Percentiles rank a stretch among this genome's conserved stretches.
These are phyloP conservation scores for Bolboschoenus planiculmis DNA, from an alignment of 176 grass and related monocot genomes.

Conservation along the genomic window DNA sequence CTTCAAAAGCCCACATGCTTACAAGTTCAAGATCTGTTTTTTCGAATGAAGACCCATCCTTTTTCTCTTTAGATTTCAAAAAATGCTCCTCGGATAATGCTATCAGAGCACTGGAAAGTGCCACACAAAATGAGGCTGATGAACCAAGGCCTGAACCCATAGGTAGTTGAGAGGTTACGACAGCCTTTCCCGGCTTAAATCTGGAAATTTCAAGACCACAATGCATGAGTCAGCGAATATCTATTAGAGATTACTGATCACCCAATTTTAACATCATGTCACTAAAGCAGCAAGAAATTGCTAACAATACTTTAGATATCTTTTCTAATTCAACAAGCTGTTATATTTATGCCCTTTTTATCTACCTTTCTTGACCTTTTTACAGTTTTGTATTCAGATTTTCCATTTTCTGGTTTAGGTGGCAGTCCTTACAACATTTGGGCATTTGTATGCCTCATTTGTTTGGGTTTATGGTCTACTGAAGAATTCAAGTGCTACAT, in stretches of 20 bases:
- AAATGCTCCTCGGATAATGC: conserved; percentile 22
- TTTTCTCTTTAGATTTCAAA: neutral
- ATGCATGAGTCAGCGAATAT: neutral
- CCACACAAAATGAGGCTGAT: conserved; percentile 65
- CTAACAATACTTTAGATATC: neutral
- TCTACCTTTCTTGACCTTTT: neutral
- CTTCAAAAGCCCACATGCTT: conserved; percentile 79
- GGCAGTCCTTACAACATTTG: too few species aligned
- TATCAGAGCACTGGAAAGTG: conserved; percentile 52
- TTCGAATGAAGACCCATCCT: conserved; percentile 31
- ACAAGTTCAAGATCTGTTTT: conserved; percentile 55
- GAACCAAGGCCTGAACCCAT: conserved; percentile 70
- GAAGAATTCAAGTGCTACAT: too few species aligned
- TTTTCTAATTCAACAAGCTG: neutral
- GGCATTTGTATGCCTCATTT: too few species aligned
- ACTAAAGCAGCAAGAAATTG: neutral
- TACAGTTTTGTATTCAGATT: neutral
- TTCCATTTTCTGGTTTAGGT: neutral
- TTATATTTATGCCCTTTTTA: neutral
- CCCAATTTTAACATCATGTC: neutral
- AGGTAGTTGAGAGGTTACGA: conserved; percentile 60
- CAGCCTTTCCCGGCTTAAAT: conserved; percentile 48
- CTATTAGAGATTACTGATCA: neutral
- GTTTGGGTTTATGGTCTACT: too few species aligned
- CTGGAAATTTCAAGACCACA: conserved; percentile 22